Evolutionary conservation across 805 yeast species (phyloP).

Genomic region (Metschnikowia chrysomelidarum): DNA sequence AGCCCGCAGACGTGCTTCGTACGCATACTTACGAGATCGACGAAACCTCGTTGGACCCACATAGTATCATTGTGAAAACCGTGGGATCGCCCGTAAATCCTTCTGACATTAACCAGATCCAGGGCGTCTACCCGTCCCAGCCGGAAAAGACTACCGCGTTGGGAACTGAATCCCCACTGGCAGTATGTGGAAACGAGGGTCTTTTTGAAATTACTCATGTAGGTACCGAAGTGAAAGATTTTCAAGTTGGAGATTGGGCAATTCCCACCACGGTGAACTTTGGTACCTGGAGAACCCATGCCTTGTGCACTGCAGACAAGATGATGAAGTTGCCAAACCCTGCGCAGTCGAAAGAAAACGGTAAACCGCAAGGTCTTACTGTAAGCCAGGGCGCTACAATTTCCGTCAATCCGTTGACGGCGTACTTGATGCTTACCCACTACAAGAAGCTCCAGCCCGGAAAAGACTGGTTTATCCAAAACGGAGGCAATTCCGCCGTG

Average conservation of each 20-base stretch:
- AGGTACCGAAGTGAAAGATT: conserved; percentile 16
- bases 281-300: conserved; percentile 92
- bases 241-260: conserved; percentile 68
- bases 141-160: conserved; percentile 51
- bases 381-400: conserved; percentile 79
- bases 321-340: conserved; percentile 59
- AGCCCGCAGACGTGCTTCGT: conserved; percentile 53
- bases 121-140: conserved; percentile 46
- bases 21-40: conserved; percentile 53
- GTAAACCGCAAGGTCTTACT: conserved; percentile 31
- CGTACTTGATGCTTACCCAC: conserved; percentile 80
- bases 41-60: conserved; percentile 39
- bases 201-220: conserved; percentile 20
- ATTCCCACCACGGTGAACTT: conserved; percentile 73
- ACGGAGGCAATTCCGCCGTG: conserved; percentile 95
- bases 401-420: conserved; percentile 90
- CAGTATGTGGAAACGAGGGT: conserved; percentile 23
- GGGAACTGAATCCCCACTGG: conserved; percentile 45
- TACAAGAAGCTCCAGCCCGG: conserved; percentile 60
- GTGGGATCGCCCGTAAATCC: conserved; percentile 45
- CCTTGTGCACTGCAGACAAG: conserved; percentile 49
- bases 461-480: conserved; percentile 87
- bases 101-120: conserved; percentile 45
- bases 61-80: conserved; percentile 31
- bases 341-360: conserved; percentile 42